Base-by-base conservation (phyloP, 2,329 filamentous ascomycete genomes). In the Diplodia corticola region DNA sequence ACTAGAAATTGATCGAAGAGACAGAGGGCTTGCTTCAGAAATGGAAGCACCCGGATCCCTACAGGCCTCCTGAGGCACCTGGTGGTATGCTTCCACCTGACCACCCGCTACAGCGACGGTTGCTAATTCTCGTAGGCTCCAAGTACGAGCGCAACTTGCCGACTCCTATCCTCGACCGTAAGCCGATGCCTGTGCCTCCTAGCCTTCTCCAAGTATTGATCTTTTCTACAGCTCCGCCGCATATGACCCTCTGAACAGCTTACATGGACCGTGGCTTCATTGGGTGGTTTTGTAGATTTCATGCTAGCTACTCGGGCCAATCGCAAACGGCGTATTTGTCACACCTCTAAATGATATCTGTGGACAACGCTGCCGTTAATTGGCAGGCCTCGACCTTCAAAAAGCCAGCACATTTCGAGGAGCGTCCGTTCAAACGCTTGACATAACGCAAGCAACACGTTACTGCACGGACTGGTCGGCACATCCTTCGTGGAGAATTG, bases 21-120 rank as follows among this genome's bases (percentile, higher is more conserved):
- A 94, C 95, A 4, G 93, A 98, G 79, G 90, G 90, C 72, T 78
- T 97, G 67, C 82, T 99, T 69, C 88, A 95, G 74, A 91, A 89
- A 79, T 99, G 94, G 94, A 98, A 98, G 82, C 95, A 99, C 76
- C 95, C 95, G 3, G 95, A 99, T 78, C 93, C 95, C 35, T 98
- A 97, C 78, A 84, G 87, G 72, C 87, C 90, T 70, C 95, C 95
- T 15, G 96, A 92, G 49, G 94, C 95, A 46, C 95, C 95, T 12
- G 95, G 95, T 85, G 95, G 94, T 95, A 83, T 70, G 86, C 63
- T 71, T 35, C 13, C n/a, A 13, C 37, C 69, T 53, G 65, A 12
- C 15, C 37, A n/a, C 69, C 69, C 70, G 69, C 67, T 35, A 9
- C 13, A 7, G 9, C 49, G n/a, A 33, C 64, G 69, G 22, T 57